These are phyloP conservation scores for Calvatia gigantea DNA, from an alignment of 768 basidiomycete species.

Conservation along the genomic window DNA sequence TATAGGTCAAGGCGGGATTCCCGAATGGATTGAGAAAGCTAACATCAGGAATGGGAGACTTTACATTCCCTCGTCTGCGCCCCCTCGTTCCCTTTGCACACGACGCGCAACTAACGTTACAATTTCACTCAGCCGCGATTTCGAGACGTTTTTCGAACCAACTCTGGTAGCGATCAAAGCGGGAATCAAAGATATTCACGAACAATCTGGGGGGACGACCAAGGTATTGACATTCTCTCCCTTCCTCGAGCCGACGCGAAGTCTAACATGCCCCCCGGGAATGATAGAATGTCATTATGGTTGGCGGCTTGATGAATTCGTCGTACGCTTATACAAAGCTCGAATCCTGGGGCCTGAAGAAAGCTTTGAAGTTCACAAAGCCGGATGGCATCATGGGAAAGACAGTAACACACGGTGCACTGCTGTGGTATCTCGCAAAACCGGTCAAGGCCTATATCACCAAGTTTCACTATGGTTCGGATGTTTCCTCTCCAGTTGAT, in stretches of 20 bases:
- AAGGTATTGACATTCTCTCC: not conserved
- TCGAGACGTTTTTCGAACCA: not conserved
- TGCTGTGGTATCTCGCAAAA: not conserved
- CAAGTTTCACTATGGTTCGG: conserved; percentile 1
- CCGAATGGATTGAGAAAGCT: not conserved
- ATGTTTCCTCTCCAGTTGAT: not conserved
- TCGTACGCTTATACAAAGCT: not conserved
- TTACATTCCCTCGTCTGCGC: not conserved
- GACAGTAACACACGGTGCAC: not conserved
- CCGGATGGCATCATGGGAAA: conserved; percentile 3
- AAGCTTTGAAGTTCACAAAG: not conserved
- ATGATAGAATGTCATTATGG: not conserved
- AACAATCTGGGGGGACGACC: not conserved
- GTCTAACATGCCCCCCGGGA: no score
- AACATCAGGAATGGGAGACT: not conserved
- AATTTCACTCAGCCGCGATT: not conserved
- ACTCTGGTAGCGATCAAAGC: not conserved
- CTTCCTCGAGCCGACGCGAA: no score
- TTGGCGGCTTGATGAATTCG: not conserved
- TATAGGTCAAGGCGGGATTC: not conserved
- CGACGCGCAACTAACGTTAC: not conserved
- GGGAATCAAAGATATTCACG: not conserved
- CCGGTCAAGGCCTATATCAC: not conserved
- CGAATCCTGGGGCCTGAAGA: not conserved
- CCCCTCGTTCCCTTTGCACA: not conserved